Conservation (phyloP, 2,329 filamentous ascomycete species). For the Diaporthe vexans region DNA sequence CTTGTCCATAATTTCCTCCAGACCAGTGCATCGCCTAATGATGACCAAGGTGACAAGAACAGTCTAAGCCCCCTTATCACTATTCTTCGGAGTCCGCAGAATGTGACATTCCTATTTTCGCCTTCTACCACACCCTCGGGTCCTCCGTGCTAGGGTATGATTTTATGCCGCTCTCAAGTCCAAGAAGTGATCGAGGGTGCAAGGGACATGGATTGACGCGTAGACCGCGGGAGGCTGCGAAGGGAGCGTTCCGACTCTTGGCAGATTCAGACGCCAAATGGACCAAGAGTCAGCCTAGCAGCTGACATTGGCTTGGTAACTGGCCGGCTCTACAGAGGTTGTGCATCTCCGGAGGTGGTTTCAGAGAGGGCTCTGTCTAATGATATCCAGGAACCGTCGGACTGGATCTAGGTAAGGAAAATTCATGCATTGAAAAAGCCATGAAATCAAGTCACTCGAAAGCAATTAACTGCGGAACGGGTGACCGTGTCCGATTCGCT, state of each 20-base stretch:
- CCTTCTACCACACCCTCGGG: background rate
- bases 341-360: background rate
- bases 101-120: background rate
- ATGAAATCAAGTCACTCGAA: background rate
- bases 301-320: too few species aligned
- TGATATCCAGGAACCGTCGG: background rate
- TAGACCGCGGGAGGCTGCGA: background rate
- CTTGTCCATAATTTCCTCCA: constrained; percentile 13
- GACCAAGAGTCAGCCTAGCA: background rate
- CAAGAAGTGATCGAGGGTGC: too few species aligned
- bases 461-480: background rate
- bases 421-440: background rate
- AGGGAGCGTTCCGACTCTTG: background rate
- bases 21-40: background rate
- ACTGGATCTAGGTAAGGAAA: background rate
- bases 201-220: too few species aligned
- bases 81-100: background rate
- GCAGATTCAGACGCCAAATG: background rate
- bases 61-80: background rate
- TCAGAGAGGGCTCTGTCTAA: background rate
- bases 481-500: background rate
- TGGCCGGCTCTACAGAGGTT: background rate
- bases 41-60: background rate
- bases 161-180: background rate
- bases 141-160: background rate